Conservation (phyloP, 805 yeast genomes). For the Saccharomycopsis sp. region DNA sequence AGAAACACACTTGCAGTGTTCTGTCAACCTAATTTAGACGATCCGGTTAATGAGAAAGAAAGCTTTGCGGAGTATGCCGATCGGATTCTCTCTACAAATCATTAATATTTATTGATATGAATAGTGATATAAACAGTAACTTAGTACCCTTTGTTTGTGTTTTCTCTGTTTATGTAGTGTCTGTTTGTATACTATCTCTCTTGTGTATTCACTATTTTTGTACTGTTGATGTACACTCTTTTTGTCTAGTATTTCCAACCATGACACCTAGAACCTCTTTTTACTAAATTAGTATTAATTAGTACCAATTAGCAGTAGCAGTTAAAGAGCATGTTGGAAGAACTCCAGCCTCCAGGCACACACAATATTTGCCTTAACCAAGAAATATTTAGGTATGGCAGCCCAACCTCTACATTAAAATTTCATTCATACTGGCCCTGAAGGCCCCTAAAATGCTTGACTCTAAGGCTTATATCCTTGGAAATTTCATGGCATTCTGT, state of each 20-base stretch:
- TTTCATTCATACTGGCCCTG: neutral
- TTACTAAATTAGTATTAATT: too few species aligned
- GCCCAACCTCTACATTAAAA: neutral
- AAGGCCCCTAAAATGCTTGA: neutral
- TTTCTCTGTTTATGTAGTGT: too few species aligned
- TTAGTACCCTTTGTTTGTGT: too few species aligned
- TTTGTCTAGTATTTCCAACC: too few species aligned
- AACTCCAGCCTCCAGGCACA: too few species aligned
- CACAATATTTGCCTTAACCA: neutral
- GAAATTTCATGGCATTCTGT: neutral
- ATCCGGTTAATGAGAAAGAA: constrained; percentile 37
- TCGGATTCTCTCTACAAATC: constrained; percentile 36
- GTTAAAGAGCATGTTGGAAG: too few species aligned
- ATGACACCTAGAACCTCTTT: too few species aligned
- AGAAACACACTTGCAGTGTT: constrained; percentile 57
- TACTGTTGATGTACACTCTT: too few species aligned
- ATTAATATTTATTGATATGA: constrained; percentile 25
- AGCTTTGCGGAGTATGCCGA: constrained; percentile 45
- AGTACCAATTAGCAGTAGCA: too few species aligned
- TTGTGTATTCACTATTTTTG: too few species aligned
- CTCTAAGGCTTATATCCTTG: neutral
- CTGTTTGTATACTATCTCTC: too few species aligned
- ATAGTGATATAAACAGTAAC: too few species aligned
- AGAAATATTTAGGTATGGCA: neutral
- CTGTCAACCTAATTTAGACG: constrained; percentile 53